Percentiles rank a stretch among this genome's conserved stretches.
Conservation (phyloP, 805 yeast genomes). For the Yamadazyma philogaea region DNA sequence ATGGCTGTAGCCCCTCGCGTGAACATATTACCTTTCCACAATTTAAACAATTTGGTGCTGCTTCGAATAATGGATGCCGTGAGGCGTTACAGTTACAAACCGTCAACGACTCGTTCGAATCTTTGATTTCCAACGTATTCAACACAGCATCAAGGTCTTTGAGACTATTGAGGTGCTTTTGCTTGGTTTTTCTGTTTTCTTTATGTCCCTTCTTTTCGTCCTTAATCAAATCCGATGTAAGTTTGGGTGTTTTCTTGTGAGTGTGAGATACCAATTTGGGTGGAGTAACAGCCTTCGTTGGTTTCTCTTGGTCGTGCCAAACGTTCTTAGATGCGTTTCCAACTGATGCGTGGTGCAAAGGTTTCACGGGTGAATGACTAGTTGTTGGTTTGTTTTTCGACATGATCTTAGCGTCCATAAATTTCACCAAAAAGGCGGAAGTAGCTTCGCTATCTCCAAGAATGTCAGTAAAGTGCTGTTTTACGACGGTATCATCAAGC, state of each 20-base stretch:
- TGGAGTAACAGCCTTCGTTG: not conserved
- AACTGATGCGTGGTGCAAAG: not conserved
- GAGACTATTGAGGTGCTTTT: slow-evolving; percentile 51
- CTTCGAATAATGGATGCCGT: slow-evolving; percentile 81
- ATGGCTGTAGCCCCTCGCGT: slow-evolving; percentile 87
- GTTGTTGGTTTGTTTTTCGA: slow-evolving; percentile 2
- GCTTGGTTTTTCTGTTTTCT: slow-evolving; percentile 32
- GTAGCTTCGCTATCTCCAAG: slow-evolving; percentile 58
- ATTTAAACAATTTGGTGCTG: slow-evolving; percentile 88
- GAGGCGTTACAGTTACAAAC: slow-evolving; percentile 83
- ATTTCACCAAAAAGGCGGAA: slow-evolving; percentile 43
- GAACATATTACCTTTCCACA: slow-evolving; percentile 94
- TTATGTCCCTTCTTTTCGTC: slow-evolving; percentile 8
- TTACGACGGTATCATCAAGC: slow-evolving; percentile 44
- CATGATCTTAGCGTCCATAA: slow-evolving; percentile 33
- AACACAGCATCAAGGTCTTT: slow-evolving; percentile 66
- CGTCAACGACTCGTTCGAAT: slow-evolving; percentile 9
- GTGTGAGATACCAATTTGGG: not conserved
- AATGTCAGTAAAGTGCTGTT: slow-evolving; percentile 51
- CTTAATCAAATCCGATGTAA: slow-evolving; percentile 12
- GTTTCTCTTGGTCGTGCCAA: not conserved
- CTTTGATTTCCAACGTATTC: slow-evolving; percentile 43
- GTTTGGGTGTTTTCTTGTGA: slow-evolving; percentile 5
- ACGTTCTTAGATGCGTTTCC: not conserved
- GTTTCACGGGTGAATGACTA: not conserved